Conservation (phyloP, 257 asterid species). For the Paraleonurus japonicus region DNA sequence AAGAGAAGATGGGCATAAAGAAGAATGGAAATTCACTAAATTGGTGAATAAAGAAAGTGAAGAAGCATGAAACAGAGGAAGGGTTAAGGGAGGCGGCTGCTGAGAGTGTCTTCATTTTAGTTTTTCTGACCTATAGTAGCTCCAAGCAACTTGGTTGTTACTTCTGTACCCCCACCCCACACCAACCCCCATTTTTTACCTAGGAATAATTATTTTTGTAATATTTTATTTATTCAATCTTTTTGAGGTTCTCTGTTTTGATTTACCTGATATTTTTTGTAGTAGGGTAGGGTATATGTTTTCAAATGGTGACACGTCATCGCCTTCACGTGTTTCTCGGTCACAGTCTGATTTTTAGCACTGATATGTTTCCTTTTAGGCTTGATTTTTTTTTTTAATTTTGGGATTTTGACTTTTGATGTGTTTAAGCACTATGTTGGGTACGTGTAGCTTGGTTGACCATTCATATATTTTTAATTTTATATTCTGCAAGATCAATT, state of each 20-base stretch:
- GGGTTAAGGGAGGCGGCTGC: constrained; percentile 64
- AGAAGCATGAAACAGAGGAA: constrained; percentile 31
- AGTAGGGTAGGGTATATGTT: not conserved
- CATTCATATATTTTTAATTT: not conserved
- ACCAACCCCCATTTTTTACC: not conserved
- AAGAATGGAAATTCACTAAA: constrained; percentile 6
- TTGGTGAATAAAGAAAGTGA: constrained; percentile 11
- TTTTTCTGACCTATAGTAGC: constrained; percentile 47
- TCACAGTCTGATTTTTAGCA: not conserved
- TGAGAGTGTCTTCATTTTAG: constrained; percentile 19
- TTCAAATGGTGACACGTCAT: not conserved
- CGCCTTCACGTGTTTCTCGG: not conserved
- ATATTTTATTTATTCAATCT: not conserved
- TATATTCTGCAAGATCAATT: too few relatives aligned
- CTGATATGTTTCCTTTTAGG: not conserved
- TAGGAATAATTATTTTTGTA: not conserved
- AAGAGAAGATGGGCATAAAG: constrained; percentile 9
- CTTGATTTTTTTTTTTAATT: not conserved
- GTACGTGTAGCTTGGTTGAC: not conserved
- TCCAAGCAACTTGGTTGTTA: constrained; percentile 51
- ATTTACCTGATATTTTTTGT: not conserved
- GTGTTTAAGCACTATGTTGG: not conserved
- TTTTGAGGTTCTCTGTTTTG: not conserved
- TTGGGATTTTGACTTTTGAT: not conserved
- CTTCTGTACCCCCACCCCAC: not conserved